Percentiles rank a stretch among this genome's conserved stretches.
Evolutionary conservation across 1,139 yeast genomes (phyloP).

Genomic region (Kodamaea ohmeri): DNA sequence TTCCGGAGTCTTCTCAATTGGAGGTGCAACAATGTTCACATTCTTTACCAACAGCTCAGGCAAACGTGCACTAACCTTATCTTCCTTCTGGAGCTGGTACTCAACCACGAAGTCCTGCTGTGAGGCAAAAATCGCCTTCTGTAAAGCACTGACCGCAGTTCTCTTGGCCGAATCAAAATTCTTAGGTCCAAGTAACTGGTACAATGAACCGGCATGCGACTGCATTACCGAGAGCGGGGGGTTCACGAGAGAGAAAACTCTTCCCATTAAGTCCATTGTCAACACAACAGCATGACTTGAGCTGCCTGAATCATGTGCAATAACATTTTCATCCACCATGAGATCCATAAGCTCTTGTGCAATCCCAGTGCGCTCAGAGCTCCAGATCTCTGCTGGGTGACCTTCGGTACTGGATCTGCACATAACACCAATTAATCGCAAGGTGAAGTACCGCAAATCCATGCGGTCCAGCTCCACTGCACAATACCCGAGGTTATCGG

Average conservation of each 20-base stretch:
- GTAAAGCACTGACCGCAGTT: conserved; percentile 36
- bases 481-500: conserved; percentile 51
- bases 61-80: conserved; percentile 25
- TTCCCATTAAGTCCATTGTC: conserved; percentile 32
- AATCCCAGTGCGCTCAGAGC: conserved; percentile 21
- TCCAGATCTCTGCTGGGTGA: conserved; percentile 28
- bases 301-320: conserved; percentile 16
- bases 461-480: conserved; percentile 36
- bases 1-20: conserved; percentile 34
- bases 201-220: conserved; percentile 20
- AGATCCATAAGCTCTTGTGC: conserved; percentile 42
- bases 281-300: conserved; percentile 33
- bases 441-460: conserved; percentile 46
- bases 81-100: conserved; percentile 47
- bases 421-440: conserved; percentile 41
- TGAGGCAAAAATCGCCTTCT: conserved; percentile 28
- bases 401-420: conserved; percentile 19
- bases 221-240: conserved; percentile 17
- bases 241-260: conserved; percentile 24
- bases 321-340: conserved; percentile 26
- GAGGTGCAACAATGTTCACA: conserved; percentile 23
- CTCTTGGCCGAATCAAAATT: conserved; percentile 26
- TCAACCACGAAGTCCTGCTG: conserved; percentile 65
- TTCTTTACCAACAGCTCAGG: conserved; percentile 34
- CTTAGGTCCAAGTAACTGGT: conserved; percentile 23